These are phyloP conservation scores for Exserohilum rostratum DNA, from an alignment of 2,329 filamentous ascomycete species.

Conservation along the genomic window DNA sequence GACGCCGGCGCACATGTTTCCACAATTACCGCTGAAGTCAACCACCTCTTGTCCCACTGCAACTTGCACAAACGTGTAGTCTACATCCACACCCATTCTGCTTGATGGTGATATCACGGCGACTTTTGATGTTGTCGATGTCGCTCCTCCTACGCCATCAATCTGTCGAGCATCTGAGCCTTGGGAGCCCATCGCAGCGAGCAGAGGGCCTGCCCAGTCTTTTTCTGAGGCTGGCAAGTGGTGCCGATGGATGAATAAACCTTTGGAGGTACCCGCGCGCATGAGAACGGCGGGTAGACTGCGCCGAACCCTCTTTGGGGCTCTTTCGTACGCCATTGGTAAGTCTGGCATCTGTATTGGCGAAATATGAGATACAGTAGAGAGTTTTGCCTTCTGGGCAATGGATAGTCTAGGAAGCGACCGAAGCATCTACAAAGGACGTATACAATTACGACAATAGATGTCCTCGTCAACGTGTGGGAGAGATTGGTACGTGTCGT, in stretches of 20 bases:
- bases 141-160: constrained; percentile 71
- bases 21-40: constrained; percentile 73
- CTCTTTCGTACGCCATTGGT: constrained; percentile 16
- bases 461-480: background rate
- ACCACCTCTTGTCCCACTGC: constrained; percentile 67
- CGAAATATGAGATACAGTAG: constrained; percentile 2
- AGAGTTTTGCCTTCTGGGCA: constrained; percentile 4
- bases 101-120: constrained; percentile 64
- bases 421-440: constrained; percentile 12
- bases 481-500: background rate
- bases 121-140: constrained; percentile 72
- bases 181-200: constrained; percentile 66
- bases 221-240: constrained; percentile 57
- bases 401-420: background rate
- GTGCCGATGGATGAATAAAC: constrained; percentile 52
- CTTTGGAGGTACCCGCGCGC: constrained; percentile 50
- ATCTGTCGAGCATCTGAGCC: constrained; percentile 72
- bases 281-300: constrained; percentile 47
- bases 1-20: constrained; percentile 72
- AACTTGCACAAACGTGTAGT: constrained; percentile 74
- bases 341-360: constrained; percentile 10
- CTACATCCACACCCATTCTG: constrained; percentile 59
- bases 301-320: constrained; percentile 20
- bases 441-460: background rate
- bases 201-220: constrained; percentile 61